Evolutionary conservation across 345 rosid genomes (phyloP), one percentile per base, ranked within the genome.

Genomic region (Cardiospermum halicacabum): DNA sequence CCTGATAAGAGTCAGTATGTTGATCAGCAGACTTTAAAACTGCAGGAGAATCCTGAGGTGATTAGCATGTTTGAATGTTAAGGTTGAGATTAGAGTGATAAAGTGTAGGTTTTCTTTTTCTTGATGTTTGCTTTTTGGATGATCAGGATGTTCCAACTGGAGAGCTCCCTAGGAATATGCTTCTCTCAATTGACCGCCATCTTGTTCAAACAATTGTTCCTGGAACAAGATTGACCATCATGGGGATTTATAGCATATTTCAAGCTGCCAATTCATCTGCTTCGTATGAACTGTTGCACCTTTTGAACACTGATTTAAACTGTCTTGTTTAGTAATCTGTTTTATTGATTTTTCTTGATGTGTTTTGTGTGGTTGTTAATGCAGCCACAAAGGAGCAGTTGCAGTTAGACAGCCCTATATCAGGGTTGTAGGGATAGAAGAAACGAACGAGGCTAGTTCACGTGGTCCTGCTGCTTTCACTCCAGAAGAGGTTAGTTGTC

Each of bases 11-110:
- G 97, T 69, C 85, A 79, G 74, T 90, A 93, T 74, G 98, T 93
- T 64, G 98, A 93, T 82, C 98, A 90, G 63, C 98, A 93, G 75
- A 88, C 98, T 1, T 78, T 93, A 62, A 93, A 93, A 69, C 71
- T 93, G 81, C 97, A 93, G 72, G 98, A 93, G 76, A 93, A 93
- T 70, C 98, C 97, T 0, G 98, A 93, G 90, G 97, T 90, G 80
- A 63, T 30, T 27, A 48, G 58, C 36, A 72, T 53, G 15, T 40
- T 16, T 18, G 39, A 39, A 18, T 56, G 18, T 37, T 62, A 39
- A 37, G 47, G 18, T 30, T 11, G 28, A 12, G 56, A 18, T 60
- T 60, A 24, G 60, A 42, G n/a, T n/a, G n/a, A n/a, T n/a, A n/a
- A 16, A 64, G 50, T 7, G 32, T 15, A 39, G 24, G 1, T 49